Evolutionary conservation across 169 alveolate species (phyloP), one percentile per base, ranked within the genome.

Genomic region (Cryptosporidium meleagridis): DNA sequence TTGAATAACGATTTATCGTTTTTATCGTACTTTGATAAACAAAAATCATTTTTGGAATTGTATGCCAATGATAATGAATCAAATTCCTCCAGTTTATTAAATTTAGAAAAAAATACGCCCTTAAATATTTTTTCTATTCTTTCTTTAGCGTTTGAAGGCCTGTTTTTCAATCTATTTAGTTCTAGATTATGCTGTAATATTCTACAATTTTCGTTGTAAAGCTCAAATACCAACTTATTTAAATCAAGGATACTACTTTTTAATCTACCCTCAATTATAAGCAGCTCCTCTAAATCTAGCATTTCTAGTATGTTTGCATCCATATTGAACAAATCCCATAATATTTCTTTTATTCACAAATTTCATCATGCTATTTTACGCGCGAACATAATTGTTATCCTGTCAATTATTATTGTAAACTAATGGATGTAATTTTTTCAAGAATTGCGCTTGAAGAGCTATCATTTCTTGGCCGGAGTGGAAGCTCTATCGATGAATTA

Each of bases 401-500:
- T 37, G 52, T 29, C 18, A 67, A 18, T 39, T n/a, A 72, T n/a
- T 71, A 52, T 48, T 48, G 12, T 7, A 2, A 48, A n/a, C 44
- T 65, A 48, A 80, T 80, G 89, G 29, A 80, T 65, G 69, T 80
- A 6, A 37, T 65, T 41, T 45, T 80, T 18, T 23, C 65, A 44
- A 80, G 89, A 80, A 51, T 80, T 37, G 67, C 75, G 62, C 53
- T 80, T 18, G 89, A 80, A 45, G 89, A 80, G 7, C 35, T 80
- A 12, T 59, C 89, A 2, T 65, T 80, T 16, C 58, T 44, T 14
- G 89, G 89, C 1, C 16, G 39, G 12, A 41, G 12, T 62, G 89
- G 80, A 9, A 59, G 48, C n/a, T 21, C 59, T 26, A 52, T 53
- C 21, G 21, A 45, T 23, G 73, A 65, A 41, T 31, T 80, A 21